A percentile compares a stretch with the other conserved stretches of the same genome.
Conservation (phyloP, 306 rosid species). For the Chamaecrista fasciculata region DNA sequence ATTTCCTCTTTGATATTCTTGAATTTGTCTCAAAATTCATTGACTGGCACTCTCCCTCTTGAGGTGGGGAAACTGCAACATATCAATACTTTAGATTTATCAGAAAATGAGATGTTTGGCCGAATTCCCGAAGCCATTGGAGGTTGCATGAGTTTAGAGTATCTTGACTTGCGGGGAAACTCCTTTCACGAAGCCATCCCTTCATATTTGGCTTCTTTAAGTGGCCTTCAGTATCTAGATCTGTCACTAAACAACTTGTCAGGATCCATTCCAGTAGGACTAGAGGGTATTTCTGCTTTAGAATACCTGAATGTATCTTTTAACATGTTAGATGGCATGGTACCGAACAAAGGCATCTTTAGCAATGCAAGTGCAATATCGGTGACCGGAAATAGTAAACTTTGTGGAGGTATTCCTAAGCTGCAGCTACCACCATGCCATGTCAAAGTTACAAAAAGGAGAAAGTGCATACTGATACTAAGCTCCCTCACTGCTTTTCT, state of each 20-base stretch:
- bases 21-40: background rate
- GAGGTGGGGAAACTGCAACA: background rate
- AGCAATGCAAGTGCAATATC: too few relatives aligned
- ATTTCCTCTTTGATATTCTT: background rate
- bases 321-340: background rate
- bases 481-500: background rate
- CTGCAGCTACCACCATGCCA: background rate
- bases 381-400: background rate
- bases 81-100: background rate
- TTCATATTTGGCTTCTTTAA: background rate
- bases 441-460: background rate
- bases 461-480: background rate
- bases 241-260: conserved; percentile 7
- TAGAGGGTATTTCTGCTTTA: background rate
- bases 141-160: background rate
- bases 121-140: background rate
- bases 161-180: background rate
- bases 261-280: background rate
- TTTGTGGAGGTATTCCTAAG: background rate
- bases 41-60: background rate
- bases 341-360: background rate
- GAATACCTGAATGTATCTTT: too few relatives aligned
- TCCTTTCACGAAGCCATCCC: background rate
- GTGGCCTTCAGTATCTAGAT: background rate
- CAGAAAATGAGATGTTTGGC: background rate